Conservation (phyloP, 495 filamentous ascomycete genomes). For the Podospora sp. region DNA sequence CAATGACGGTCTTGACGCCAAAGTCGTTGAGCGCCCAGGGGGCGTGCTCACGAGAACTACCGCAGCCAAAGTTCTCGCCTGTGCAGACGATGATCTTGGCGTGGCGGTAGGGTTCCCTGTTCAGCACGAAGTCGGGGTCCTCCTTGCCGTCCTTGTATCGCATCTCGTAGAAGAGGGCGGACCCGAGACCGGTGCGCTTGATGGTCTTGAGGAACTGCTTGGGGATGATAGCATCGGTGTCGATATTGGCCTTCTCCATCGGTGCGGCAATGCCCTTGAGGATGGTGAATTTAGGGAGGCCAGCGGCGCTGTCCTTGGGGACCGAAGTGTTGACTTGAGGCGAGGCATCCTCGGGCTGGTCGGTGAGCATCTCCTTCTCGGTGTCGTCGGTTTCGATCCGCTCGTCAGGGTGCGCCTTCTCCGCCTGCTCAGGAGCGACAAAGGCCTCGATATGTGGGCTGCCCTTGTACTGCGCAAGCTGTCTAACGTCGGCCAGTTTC, state of each 20-base stretch:
- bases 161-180: slow-evolving; percentile 81
- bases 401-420: slow-evolving; percentile 69
- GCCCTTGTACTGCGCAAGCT: slow-evolving; percentile 63
- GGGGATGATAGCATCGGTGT: slow-evolving; percentile 98
- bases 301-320: slow-evolving; percentile 54
- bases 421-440: slow-evolving; percentile 31
- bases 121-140: slow-evolving; percentile 83
- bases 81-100: slow-evolving; percentile 93
- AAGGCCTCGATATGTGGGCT: slow-evolving; percentile 49
- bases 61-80: slow-evolving; percentile 94
- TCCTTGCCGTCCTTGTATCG: slow-evolving; percentile 77
- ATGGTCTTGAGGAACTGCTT: slow-evolving; percentile 99
- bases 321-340: slow-evolving; percentile 61
- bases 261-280: slow-evolving; percentile 89
- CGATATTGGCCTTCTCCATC: slow-evolving; percentile 84
- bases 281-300: slow-evolving; percentile 78
- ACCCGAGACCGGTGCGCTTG: slow-evolving; percentile 91
- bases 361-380: slow-evolving; percentile 71
- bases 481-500: slow-evolving; percentile 88
- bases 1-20: slow-evolving; percentile 91
- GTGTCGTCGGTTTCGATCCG: slow-evolving; percentile 70
- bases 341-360: slow-evolving; percentile 72
- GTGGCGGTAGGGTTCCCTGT: slow-evolving; percentile 81
- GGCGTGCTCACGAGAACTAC: slow-evolving; percentile 90
- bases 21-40: slow-evolving; percentile 98